Evolutionary conservation across 2,329 filamentous ascomycete species (phyloP).

Genomic region (Penicillium palitans): DNA sequence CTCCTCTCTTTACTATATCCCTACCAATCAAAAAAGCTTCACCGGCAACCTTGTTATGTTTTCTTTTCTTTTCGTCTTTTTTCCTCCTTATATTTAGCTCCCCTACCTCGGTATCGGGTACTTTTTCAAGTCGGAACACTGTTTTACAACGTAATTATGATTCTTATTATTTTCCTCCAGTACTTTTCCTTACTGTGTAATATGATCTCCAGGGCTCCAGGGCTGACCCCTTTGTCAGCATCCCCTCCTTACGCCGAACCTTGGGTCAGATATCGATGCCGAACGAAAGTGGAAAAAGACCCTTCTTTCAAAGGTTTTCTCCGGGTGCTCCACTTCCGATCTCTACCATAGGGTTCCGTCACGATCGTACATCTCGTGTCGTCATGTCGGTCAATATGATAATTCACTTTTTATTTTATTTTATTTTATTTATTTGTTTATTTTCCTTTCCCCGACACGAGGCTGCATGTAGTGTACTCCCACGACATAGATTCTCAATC

Average conservation of each 20-base stretch:
- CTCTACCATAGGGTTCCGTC: constrained; percentile 1
- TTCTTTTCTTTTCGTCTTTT: background rate
- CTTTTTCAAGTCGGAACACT: background rate
- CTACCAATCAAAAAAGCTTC: constrained; percentile 7
- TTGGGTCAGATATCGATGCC: background rate
- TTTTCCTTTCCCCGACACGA: constrained; percentile 1
- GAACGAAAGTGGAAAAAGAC: constrained; percentile 3
- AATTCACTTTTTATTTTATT: background rate
- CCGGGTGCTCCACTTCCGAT: constrained; percentile 12
- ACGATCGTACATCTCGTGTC: constrained; percentile 8
- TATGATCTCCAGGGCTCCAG: no score
- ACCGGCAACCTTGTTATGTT: background rate
- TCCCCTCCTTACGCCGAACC: constrained; percentile 8
- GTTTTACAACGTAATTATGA: background rate
- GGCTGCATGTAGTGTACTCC: constrained; percentile 3
- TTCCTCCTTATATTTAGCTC: constrained; percentile 2
- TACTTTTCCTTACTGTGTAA: background rate
- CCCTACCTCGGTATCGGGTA: background rate
- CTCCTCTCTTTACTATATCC: constrained; percentile 5
- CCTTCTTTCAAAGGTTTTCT: constrained; percentile 1
- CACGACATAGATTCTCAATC: background rate
- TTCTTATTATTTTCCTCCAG: background rate
- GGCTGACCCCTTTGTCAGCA: background rate
- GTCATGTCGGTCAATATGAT: constrained; percentile 10
- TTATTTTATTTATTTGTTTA: no score